Evolutionary conservation across 2,329 filamentous ascomycete species (phyloP).

Genomic region (Trichoderma cornu-damae): DNA sequence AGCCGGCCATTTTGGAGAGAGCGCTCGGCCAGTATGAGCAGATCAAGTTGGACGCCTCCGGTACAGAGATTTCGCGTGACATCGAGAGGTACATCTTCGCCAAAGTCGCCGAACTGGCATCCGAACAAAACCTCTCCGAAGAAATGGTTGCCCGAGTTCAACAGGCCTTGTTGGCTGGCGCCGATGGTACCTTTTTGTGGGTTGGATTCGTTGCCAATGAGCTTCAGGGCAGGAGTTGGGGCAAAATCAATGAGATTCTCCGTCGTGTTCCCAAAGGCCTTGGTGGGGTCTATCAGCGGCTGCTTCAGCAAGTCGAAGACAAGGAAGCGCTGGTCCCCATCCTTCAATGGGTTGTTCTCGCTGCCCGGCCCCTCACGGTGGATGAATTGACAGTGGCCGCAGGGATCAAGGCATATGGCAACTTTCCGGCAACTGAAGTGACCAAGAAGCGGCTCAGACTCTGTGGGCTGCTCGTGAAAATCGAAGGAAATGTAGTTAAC

Average conservation of each 20-base stretch:
- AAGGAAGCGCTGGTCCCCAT: slow-evolving; percentile 3
- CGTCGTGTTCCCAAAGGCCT: slow-evolving; percentile 3
- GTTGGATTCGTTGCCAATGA: slow-evolving; percentile 12
- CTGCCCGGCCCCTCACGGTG: not conserved
- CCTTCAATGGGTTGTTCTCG: slow-evolving; percentile 11
- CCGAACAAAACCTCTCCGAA: slow-evolving; percentile 1
- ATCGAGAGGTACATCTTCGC: slow-evolving; percentile 2
- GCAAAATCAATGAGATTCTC: slow-evolving; percentile 3
- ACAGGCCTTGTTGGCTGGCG: not conserved
- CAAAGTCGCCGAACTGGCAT: slow-evolving; percentile 1
- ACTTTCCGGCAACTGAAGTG: not conserved
- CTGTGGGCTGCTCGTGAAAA: slow-evolving; percentile 1
- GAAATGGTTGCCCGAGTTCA: not conserved
- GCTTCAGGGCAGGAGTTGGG: slow-evolving; percentile 11
- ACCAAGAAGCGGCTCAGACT: not conserved
- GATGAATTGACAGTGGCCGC: slow-evolving; percentile 2
- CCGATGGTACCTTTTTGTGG: slow-evolving; percentile 9
- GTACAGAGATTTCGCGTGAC: not conserved
- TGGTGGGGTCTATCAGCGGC: slow-evolving; percentile 1
- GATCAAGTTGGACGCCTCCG: not conserved
- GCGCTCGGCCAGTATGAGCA: not conserved
- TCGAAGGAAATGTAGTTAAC: not conserved
- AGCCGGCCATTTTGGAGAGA: slow-evolving; percentile 1
- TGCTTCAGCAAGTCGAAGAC: not conserved
- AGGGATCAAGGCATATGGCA: slow-evolving; percentile 1